phyloP scores from a whole-genome alignment of 495 filamentous ascomycete genomes.

The Massariosphaeria phaeospora region DNA sequence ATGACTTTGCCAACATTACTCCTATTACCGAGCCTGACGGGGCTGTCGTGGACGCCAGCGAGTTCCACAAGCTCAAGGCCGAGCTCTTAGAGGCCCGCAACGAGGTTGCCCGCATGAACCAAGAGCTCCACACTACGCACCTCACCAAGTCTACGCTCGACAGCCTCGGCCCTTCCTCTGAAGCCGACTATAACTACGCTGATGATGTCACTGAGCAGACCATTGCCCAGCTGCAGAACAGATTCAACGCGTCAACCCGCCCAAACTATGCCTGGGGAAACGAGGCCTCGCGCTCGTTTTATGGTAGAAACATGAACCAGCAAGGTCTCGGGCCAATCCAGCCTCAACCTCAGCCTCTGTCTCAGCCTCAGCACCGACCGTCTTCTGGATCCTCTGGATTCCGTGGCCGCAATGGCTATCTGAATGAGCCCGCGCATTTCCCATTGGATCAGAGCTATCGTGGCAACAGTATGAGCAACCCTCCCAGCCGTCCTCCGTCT shows the following conservation, averaged over 20 bases:
- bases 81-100: constrained; percentile 75
- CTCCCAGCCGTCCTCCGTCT: constrained; percentile 42
- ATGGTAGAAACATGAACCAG: constrained; percentile 12
- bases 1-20: constrained; percentile 44
- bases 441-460: constrained; percentile 41
- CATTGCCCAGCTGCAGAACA: constrained; percentile 49
- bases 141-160: constrained; percentile 71
- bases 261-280: constrained; percentile 40
- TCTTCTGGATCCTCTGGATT: constrained; percentile 27
- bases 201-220: constrained; percentile 51
- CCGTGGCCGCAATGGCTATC: constrained; percentile 36
- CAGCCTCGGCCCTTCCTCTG: constrained; percentile 60
- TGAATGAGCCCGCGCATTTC: constrained; percentile 40
- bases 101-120: constrained; percentile 74
- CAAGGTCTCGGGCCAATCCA: constrained; percentile 14
- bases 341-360: constrained; percentile 11
- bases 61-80: constrained; percentile 57
- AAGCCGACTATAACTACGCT: constrained; percentile 47
- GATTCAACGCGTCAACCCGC: constrained; percentile 51
- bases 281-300: constrained; percentile 28
- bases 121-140: constrained; percentile 75
- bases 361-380: constrained; percentile 17
- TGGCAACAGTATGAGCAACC: constrained; percentile 36
- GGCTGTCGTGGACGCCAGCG: constrained; percentile 41
- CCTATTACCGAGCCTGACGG: constrained; percentile 45